phyloP scores from a whole-genome alignment of 1,284 basidiomycete species.

The Vanrija pseudolonga region DNA sequence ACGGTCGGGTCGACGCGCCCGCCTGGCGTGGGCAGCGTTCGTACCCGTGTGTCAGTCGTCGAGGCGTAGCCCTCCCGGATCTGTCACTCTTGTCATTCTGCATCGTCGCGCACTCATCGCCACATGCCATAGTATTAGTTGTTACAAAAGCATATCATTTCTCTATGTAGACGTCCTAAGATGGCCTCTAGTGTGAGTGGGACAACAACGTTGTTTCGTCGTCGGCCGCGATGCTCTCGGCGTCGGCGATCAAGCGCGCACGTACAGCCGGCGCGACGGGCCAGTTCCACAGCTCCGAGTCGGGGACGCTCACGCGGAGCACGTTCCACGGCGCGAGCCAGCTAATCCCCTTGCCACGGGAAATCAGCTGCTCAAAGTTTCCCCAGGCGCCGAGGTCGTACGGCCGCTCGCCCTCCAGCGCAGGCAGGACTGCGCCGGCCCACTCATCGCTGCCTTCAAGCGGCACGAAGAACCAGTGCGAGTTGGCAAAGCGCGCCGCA shows the following conservation, averaged over 20 bases:
- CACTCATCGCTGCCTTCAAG: background rate
- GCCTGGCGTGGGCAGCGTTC: background rate
- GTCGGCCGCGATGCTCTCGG: background rate
- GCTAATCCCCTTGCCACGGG: constrained; percentile 17
- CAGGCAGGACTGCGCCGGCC: constrained; percentile 21
- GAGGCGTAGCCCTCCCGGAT: too few relatives aligned
- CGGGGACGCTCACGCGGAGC: constrained; percentile 14
- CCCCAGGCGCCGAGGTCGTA: constrained; percentile 28
- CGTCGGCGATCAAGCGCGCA: background rate
- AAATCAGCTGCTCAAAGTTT: constrained; percentile 28
- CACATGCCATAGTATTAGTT: too few relatives aligned
- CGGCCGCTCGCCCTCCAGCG: constrained; percentile 13
- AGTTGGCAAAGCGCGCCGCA: constrained; percentile 17
- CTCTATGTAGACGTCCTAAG: too few relatives aligned
- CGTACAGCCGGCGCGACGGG: constrained; percentile 12
- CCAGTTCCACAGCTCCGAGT: constrained; percentile 26
- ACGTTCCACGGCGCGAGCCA: constrained; percentile 37
- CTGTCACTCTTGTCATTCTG: too few relatives aligned
- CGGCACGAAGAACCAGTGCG: constrained; percentile 33
- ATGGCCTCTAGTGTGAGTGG: too few relatives aligned
- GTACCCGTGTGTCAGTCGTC: too few relatives aligned
- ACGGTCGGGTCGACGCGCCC: background rate
- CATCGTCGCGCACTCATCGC: too few relatives aligned
- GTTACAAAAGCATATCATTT: too few relatives aligned
- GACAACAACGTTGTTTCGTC: background rate